Percentiles rank a stretch among this genome's conserved stretches.
Conservation (phyloP, 2,329 filamentous ascomycete genomes). For the Lasiodiplodia gonubiensis region DNA sequence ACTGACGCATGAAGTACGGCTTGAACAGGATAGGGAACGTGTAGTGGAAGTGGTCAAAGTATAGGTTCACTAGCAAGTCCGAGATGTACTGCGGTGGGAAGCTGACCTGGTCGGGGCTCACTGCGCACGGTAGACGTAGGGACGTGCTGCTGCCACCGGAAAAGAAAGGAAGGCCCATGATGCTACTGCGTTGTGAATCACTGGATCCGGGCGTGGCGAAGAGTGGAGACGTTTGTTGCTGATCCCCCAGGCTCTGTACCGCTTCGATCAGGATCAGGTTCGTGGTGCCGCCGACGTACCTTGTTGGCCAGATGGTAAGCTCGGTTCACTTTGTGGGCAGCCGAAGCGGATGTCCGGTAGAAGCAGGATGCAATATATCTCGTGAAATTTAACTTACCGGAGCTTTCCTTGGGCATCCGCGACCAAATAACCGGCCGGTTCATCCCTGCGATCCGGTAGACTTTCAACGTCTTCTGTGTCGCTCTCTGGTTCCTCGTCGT, state of each 20-base stretch:
- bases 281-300: slow-evolving; percentile 13
- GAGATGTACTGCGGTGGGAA: slow-evolving; percentile 17
- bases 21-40: slow-evolving; percentile 3
- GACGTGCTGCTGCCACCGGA: background rate
- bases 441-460: background rate
- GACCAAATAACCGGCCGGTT: slow-evolving; percentile 3
- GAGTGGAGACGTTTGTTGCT: background rate
- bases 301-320: background rate
- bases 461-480: slow-evolving; percentile 3
- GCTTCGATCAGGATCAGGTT: slow-evolving; percentile 17
- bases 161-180: slow-evolving; percentile 1
- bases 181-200: background rate
- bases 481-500: background rate
- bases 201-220: background rate
- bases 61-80: slow-evolving; percentile 12
- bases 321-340: background rate
- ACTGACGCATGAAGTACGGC: slow-evolving; percentile 15
- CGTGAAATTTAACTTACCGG: background rate
- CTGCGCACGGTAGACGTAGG: background rate
- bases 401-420: slow-evolving; percentile 6
- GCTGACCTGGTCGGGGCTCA: slow-evolving; percentile 13
- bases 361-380: too few relatives aligned
- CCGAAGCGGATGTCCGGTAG: too few relatives aligned
- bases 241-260: slow-evolving; percentile 8
- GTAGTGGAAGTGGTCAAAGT: slow-evolving; percentile 3